Evolutionary conservation across 805 yeast genomes (phyloP).

Genomic region (Nakazawaea molendinolei): DNA sequence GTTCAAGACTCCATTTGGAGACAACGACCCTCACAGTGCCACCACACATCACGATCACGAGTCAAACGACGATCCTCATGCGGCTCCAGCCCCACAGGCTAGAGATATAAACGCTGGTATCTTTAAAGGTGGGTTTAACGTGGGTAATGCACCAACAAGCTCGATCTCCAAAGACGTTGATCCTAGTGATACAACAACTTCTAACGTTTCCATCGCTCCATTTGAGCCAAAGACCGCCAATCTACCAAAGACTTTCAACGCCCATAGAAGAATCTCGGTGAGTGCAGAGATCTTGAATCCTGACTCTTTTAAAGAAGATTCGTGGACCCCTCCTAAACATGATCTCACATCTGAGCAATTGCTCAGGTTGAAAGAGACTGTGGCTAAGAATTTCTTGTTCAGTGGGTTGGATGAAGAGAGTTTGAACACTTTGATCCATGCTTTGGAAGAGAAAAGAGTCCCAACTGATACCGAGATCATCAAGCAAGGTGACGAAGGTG

Average conservation of each 20-base stretch:
- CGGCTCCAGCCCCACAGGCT: constrained; percentile 12
- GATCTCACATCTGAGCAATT: constrained; percentile 59
- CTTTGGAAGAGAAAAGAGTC: constrained; percentile 70
- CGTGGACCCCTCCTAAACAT: constrained; percentile 70
- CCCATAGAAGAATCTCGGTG: constrained; percentile 82
- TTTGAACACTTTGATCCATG: constrained; percentile 68
- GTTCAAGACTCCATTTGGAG: constrained; percentile 58
- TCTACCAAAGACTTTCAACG: constrained; percentile 60
- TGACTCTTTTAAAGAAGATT: constrained; percentile 54
- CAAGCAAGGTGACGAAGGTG: constrained; percentile 92
- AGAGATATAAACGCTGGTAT: constrained; percentile 10
- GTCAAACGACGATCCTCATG: constrained; percentile 4
- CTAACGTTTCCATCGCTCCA: neutral
- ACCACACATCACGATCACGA: constrained; percentile 24
- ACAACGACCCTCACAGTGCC: constrained; percentile 54
- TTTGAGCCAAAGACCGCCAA: constrained; percentile 23
- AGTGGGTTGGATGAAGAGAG: constrained; percentile 76
- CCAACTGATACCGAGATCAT: constrained; percentile 60
- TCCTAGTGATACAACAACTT: constrained; percentile 18
- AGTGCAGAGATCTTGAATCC: constrained; percentile 86
- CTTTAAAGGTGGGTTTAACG: constrained; percentile 24
- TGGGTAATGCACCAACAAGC: constrained; percentile 19
- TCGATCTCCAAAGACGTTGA: constrained; percentile 15
- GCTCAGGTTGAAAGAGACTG: constrained; percentile 58
- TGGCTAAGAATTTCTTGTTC: constrained; percentile 79